Evolutionary conservation across 225 moss, liverwort and hornwort species (phyloP).

Genomic region (Sphagnum contortum): DNA sequence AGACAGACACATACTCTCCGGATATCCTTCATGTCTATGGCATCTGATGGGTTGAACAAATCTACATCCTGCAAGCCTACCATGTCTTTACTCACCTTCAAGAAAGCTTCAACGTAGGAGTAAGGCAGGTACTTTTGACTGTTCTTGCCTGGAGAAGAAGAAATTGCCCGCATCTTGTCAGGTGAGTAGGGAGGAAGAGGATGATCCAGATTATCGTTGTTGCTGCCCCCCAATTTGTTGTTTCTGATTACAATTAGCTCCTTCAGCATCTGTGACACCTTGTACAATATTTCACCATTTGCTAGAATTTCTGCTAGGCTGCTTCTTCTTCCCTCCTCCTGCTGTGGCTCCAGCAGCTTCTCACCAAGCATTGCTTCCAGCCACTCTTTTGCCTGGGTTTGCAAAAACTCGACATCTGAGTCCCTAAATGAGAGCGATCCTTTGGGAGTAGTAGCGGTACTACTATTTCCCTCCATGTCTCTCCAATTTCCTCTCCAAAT

Average conservation of each 20-base stretch:
- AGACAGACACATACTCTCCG: constrained; percentile 73
- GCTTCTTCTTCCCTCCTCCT: not conserved
- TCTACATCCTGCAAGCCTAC: constrained; percentile 74
- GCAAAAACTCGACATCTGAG: constrained; percentile 1
- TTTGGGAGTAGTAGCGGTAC: too few species aligned
- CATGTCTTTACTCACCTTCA: constrained; percentile 66
- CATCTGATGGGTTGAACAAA: constrained; percentile 74
- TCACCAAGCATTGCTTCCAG: constrained; percentile 34
- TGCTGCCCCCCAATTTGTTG: too few species aligned
- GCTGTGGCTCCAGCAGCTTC: constrained; percentile 11
- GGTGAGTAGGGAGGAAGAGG: too few species aligned
- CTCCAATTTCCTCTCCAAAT: too few species aligned
- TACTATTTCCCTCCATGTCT: too few species aligned
- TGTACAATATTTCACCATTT: constrained; percentile 33
- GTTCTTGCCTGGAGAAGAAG: constrained; percentile 20
- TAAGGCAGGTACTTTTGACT: constrained; percentile 80
- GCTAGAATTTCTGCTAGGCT: constrained; percentile 21
- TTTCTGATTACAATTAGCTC: constrained; percentile 26
- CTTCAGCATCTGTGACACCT: constrained; percentile 24
- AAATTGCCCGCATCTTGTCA: constrained; percentile 19
- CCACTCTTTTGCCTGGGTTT: constrained; percentile 31
- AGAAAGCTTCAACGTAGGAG: constrained; percentile 62
- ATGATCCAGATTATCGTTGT: too few species aligned
- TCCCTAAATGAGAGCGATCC: too few species aligned
- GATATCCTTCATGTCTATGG: constrained; percentile 77